A percentile compares a stretch with the other conserved stretches of the same genome.
Conservation (phyloP, 495 filamentous ascomycete species). For the Podospora didyma region DNA sequence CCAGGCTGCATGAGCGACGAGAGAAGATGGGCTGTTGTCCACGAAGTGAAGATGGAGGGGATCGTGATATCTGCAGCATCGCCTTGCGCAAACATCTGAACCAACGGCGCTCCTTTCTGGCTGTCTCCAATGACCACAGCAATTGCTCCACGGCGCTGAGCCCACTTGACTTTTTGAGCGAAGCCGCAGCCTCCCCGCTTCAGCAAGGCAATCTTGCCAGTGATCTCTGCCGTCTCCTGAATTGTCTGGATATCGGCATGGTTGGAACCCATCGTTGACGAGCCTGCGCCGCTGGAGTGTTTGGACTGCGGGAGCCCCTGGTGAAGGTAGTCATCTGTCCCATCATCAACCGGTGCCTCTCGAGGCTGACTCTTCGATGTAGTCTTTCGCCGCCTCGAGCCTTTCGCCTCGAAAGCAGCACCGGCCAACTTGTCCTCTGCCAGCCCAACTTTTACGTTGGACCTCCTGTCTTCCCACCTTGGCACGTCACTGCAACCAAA, state of each 20-base stretch:
- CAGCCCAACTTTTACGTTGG: slow-evolving; percentile 24
- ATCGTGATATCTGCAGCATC: slow-evolving; percentile 94
- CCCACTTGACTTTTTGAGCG: slow-evolving; percentile 95
- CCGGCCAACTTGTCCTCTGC: slow-evolving; percentile 18
- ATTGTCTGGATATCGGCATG: slow-evolving; percentile 95
- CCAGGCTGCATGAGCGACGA: slow-evolving; percentile 81
- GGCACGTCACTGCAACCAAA: slow-evolving; percentile 98
- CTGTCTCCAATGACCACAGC: slow-evolving; percentile 95
- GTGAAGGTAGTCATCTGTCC: slow-evolving; percentile 89
- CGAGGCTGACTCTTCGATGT: slow-evolving; percentile 18
- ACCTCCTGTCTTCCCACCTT: slow-evolving; percentile 63
- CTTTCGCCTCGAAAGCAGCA: slow-evolving; percentile 6
- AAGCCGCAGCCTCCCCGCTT: slow-evolving; percentile 95
- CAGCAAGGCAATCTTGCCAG: slow-evolving; percentile 84
- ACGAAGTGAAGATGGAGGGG: slow-evolving; percentile 88
- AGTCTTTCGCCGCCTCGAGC: slow-evolving; percentile 17
- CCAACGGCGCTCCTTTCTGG: slow-evolving; percentile 74
- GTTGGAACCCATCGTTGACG: slow-evolving; percentile 38
- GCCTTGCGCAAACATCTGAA: slow-evolving; percentile 95
- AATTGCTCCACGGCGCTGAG: slow-evolving; percentile 80
- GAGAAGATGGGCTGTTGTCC: slow-evolving; percentile 89
- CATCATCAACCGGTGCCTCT: slow-evolving; percentile 55
- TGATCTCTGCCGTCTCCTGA: slow-evolving; percentile 91
- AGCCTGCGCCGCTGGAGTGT: slow-evolving; percentile 26
- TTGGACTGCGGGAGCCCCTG: slow-evolving; percentile 48